Evolutionary conservation across 305 asterid species (phyloP).

Genomic region (Caryopteris hybrid): DNA sequence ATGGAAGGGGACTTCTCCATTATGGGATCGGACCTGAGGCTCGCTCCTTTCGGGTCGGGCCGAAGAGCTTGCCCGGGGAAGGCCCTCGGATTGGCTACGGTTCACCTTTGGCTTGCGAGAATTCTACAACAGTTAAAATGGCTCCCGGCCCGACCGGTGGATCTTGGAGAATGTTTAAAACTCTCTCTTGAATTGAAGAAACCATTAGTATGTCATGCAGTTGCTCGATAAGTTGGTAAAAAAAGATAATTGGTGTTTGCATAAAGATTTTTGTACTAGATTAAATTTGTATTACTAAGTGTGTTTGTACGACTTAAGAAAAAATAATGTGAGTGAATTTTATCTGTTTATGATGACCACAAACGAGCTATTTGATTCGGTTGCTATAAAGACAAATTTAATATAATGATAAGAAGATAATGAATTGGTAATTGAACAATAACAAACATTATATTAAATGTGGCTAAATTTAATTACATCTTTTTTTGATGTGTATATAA

Average conservation of each 20-base stretch:
- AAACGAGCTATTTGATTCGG: too few species aligned
- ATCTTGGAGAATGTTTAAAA: constrained; percentile 49
- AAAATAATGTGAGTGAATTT: too few species aligned
- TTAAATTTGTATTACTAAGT: background rate
- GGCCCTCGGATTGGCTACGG: constrained; percentile 47
- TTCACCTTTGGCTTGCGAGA: constrained; percentile 50
- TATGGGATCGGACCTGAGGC: constrained; percentile 60
- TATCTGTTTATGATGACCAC: too few species aligned
- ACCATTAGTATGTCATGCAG: constrained; percentile 35
- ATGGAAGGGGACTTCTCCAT: constrained; percentile 33
- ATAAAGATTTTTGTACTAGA: too few species aligned
- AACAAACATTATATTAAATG: too few species aligned
- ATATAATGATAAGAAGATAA: too few species aligned
- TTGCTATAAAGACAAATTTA: too few species aligned
- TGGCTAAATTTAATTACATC: too few species aligned
- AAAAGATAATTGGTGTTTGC: background rate
- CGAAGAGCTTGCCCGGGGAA: constrained; percentile 53
- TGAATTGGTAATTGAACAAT: too few species aligned
- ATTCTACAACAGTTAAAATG: constrained; percentile 43
- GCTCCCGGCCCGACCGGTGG: constrained; percentile 34
- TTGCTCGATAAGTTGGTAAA: background rate
- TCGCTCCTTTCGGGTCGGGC: constrained; percentile 66
- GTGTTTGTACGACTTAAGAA: too few species aligned
- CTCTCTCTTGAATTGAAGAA: constrained; percentile 66
- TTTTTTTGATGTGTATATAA: too few species aligned